phyloP scores from a whole-genome alignment of 2,329 filamentous ascomycete species.

The Lachnellula suecica region DNA sequence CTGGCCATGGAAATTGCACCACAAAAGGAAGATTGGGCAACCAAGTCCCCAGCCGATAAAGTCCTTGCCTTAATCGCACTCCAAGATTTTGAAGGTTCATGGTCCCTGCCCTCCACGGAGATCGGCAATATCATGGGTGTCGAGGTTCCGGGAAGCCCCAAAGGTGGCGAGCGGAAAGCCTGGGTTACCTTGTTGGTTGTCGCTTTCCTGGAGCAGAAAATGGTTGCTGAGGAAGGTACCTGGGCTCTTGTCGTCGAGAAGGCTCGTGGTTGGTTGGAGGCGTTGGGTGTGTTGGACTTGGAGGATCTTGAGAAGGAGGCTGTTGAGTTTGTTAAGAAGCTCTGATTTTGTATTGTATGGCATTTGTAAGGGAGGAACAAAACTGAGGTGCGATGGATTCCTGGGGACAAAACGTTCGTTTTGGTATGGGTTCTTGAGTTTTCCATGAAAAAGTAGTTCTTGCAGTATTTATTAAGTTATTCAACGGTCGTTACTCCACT shows the following conservation, averaged over 20 bases:
- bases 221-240: conserved; percentile 46
- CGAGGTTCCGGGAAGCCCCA: background rate
- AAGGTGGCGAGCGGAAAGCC: conserved; percentile 7
- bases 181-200: conserved; percentile 43
- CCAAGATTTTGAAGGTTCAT: conserved; percentile 57
- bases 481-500: too few species aligned
- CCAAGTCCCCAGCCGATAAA: conserved; percentile 16
- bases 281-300: background rate
- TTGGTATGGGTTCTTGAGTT: too few species aligned
- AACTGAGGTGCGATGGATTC: too few species aligned
- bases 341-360: background rate
- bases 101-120: conserved; percentile 34
- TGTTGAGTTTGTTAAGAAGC: background rate
- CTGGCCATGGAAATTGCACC: too few species aligned
- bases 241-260: conserved; percentile 67
- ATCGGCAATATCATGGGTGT: conserved; percentile 14
- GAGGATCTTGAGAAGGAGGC: conserved; percentile 10
- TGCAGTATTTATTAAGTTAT: too few species aligned
- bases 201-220: conserved; percentile 46
- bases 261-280: conserved; percentile 50
- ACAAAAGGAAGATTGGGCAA: conserved; percentile 2
- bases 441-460: too few species aligned
- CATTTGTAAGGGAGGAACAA: too few species aligned
- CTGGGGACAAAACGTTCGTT: too few species aligned
- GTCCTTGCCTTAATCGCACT: conserved; percentile 48